These are phyloP conservation scores for Actinidia chinensis DNA, from an alignment of 179 eudicot species.

Conservation along the genomic window DNA sequence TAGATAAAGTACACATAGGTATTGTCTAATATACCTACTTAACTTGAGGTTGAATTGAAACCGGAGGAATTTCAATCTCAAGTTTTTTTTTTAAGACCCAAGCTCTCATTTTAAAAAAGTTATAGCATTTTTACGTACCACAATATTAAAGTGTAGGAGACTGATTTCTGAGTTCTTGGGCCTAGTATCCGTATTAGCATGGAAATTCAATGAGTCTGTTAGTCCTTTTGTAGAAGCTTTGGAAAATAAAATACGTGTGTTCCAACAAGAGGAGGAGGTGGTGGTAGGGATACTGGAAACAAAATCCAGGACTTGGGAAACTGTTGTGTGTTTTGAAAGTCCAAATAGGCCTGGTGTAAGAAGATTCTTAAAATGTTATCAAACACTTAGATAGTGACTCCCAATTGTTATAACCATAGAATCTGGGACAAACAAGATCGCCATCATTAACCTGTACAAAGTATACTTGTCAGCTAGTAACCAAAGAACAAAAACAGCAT, in stretches of 20 bases:
- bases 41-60: too few species aligned
- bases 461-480: background rate
- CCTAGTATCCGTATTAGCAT: too few species aligned
- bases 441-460: slow-evolving; percentile 58
- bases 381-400: slow-evolving; percentile 56
- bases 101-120: too few species aligned
- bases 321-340: slow-evolving; percentile 37
- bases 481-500: background rate
- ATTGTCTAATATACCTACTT: too few species aligned
- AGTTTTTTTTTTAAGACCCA: too few species aligned
- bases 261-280: slow-evolving; percentile 80
- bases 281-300: slow-evolving; percentile 70
- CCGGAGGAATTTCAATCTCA: too few species aligned
- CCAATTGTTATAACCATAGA: slow-evolving; percentile 47
- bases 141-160: too few species aligned
- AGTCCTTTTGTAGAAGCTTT: slow-evolving; percentile 41
- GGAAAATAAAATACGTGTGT: slow-evolving; percentile 67
- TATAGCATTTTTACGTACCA: too few species aligned
- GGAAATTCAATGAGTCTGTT: too few species aligned
- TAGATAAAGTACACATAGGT: too few species aligned
- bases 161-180: too few species aligned
- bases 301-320: slow-evolving; percentile 73
- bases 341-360: slow-evolving; percentile 66
- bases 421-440: slow-evolving; percentile 59
- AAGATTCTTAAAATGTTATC: slow-evolving; percentile 63